Base-by-base conservation (phyloP, 1,139 yeast genomes). In the Taphrina sp. region DNA sequence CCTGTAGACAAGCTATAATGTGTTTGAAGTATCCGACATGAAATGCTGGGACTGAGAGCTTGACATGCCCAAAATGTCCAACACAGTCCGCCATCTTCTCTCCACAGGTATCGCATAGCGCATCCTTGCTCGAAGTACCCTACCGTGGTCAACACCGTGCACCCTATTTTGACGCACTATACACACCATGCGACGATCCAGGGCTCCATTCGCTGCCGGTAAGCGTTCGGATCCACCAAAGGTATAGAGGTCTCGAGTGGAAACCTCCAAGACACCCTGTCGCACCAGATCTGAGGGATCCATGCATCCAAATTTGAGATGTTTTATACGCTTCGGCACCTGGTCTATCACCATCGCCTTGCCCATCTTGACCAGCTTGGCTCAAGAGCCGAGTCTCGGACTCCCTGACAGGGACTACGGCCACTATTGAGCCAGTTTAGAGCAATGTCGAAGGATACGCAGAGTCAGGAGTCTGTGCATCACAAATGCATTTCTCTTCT, bases 1-100 rank as follows among this genome's bases (percentile, higher is more conserved):
- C 81, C 70, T 94, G 98, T 57, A 94, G 73, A 52, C 94, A 90
- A 65, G 83, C 85, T 62, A 94, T 86, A 36, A 88, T 86, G 37
- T 94, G 83, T 69, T 90, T 92, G 76, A 94, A 92, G 69, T 89
- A 94, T 3, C 99, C 99, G 43, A 92, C 95, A 67, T 94, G 98
- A 72, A 92, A 94, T 16, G 90, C 97, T 1, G 99, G 99, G 51
- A 94, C 74, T 0, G 97, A 96, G 55, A 94, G 76, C 63, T 88
- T 80, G 61, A 94, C 81, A 67, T 94, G 95, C 41, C 99, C 99
- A 69, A 94, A 94, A 72, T 94, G 99, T 56, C 99, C 99, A 71
- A 92, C 96, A 69, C 99, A 94, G 1, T 95, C 80, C 0, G 96
- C 96, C 64, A 94, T 74, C 64, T 83, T 83, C 5, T 97, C 97